These are phyloP conservation scores for Oryza australiensis DNA, from an alignment of 176 grass and related monocot species.

Conservation along the genomic window DNA sequence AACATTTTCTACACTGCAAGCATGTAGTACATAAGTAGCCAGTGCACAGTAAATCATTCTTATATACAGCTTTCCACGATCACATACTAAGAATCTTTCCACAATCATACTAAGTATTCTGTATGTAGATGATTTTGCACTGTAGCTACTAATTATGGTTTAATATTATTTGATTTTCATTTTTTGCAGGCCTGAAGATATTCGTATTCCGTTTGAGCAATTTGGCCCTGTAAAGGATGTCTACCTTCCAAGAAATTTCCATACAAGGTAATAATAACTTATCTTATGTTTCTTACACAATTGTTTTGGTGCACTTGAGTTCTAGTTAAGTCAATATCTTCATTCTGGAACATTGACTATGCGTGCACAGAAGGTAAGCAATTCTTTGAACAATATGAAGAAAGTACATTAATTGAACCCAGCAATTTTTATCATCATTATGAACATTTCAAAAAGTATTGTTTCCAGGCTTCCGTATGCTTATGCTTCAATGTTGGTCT, in stretches of 20 bases:
- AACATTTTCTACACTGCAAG: neutral
- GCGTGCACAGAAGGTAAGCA: neutral
- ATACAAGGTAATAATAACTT: constrained; percentile 48
- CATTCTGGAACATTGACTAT: too few species aligned
- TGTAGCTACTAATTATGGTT: constrained; percentile 19
- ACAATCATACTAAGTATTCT: too few species aligned
- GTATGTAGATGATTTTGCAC: neutral
- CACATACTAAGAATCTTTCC: neutral
- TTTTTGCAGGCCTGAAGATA: constrained; percentile 55
- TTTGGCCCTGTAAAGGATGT: constrained; percentile 71
- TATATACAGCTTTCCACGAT: neutral
- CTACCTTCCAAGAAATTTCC: constrained; percentile 74
- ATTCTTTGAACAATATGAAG: neutral
- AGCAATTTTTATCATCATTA: neutral
- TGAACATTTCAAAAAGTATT: neutral
- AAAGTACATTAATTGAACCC: constrained; percentile 12
- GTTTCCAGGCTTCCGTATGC: neutral
- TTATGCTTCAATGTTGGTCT: neutral
- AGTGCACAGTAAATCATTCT: constrained; percentile 3
- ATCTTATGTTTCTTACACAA: neutral
- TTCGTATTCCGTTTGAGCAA: constrained; percentile 60
- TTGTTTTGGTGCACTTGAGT: constrained; percentile 21
- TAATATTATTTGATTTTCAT: neutral
- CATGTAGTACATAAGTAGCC: neutral
- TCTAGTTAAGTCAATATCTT: constrained; percentile 8